Percentiles rank a stretch among this genome's conserved stretches.
Evolutionary conservation across 352 stramenopile genomes (phyloP).

Genomic region (Globisporangium spiculum): DNA sequence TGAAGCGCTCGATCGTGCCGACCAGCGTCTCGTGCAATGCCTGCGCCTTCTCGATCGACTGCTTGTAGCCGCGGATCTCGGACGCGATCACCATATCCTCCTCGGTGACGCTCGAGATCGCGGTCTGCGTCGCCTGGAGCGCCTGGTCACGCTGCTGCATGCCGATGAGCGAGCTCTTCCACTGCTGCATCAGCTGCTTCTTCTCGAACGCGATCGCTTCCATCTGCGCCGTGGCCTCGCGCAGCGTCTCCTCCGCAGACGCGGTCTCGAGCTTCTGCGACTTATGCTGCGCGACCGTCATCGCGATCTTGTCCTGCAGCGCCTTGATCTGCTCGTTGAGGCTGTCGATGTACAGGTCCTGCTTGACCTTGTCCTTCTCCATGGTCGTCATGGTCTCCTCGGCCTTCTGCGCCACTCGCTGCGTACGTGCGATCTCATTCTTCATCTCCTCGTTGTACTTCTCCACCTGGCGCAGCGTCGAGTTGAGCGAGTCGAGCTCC

Average conservation of each 20-base stretch:
- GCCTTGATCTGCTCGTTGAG: slow-evolving; percentile 89
- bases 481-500: slow-evolving; percentile 88
- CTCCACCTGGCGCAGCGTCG: slow-evolving; percentile 86
- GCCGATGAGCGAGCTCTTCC: slow-evolving; percentile 92
- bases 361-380: slow-evolving; percentile 92
- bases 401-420: slow-evolving; percentile 92
- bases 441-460: slow-evolving; percentile 95
- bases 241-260: slow-evolving; percentile 84
- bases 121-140: slow-evolving; percentile 83
- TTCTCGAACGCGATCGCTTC: slow-evolving; percentile 94
- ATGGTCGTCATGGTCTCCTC: slow-evolving; percentile 91
- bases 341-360: slow-evolving; percentile 94
- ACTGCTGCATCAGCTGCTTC: slow-evolving; percentile 94
- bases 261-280: slow-evolving; percentile 85
- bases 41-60: slow-evolving; percentile 82
- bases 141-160: slow-evolving; percentile 91
- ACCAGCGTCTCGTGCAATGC: slow-evolving; percentile 81
- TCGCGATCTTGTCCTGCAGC: slow-evolving; percentile 84
- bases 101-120: slow-evolving; percentile 75
- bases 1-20: slow-evolving; percentile 84
- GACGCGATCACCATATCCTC: slow-evolving; percentile 79
- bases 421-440: slow-evolving; percentile 90
- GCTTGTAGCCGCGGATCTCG: slow-evolving; percentile 88
- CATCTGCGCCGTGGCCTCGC: slow-evolving; percentile 88
- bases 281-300: slow-evolving; percentile 78